Evolutionary conservation across 306 rosid genomes (phyloP).

Genomic region (Lathyrus tuberosus): DNA sequence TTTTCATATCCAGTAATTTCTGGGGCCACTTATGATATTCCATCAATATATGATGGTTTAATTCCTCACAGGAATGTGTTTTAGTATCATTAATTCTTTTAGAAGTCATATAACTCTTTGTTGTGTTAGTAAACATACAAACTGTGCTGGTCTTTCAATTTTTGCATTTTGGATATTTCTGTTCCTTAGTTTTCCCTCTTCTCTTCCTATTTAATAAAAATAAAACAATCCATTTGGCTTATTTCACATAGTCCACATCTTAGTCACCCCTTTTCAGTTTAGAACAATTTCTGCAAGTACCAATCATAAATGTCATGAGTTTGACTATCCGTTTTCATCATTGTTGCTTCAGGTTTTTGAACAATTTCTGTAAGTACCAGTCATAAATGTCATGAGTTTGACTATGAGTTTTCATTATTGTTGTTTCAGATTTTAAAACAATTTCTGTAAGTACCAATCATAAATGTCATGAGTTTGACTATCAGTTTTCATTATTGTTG

Average conservation of each 20-base stretch:
- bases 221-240: slow-evolving; percentile 19
- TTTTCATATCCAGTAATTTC: slow-evolving; percentile 10
- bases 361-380: slow-evolving; percentile 26
- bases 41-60: slow-evolving; percentile 33
- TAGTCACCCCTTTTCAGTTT: slow-evolving; percentile 28
- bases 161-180: slow-evolving; percentile 27
- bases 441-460: slow-evolving; percentile 22
- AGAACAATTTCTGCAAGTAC: slow-evolving; percentile 29
- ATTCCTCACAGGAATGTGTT: slow-evolving; percentile 13
- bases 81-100: slow-evolving; percentile 16
- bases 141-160: slow-evolving; percentile 23
- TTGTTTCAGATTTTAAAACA: slow-evolving; percentile 64
- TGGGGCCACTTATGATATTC: slow-evolving; percentile 17
- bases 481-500: slow-evolving; percentile 43
- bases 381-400: slow-evolving; percentile 25
- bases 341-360: slow-evolving; percentile 72
- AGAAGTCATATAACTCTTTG: not conserved
- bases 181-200: slow-evolving; percentile 28
- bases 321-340: slow-evolving; percentile 42
- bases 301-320: slow-evolving; percentile 1
- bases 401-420: slow-evolving; percentile 44
- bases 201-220: slow-evolving; percentile 31
- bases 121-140: slow-evolving; percentile 21
- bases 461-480: slow-evolving; percentile 37
- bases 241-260: slow-evolving; percentile 19